Percentiles rank a stretch among this genome's conserved stretches.
Evolutionary conservation across 208 protist genomes (phyloP).

Genomic region (Trichomonas tenax): DNA sequence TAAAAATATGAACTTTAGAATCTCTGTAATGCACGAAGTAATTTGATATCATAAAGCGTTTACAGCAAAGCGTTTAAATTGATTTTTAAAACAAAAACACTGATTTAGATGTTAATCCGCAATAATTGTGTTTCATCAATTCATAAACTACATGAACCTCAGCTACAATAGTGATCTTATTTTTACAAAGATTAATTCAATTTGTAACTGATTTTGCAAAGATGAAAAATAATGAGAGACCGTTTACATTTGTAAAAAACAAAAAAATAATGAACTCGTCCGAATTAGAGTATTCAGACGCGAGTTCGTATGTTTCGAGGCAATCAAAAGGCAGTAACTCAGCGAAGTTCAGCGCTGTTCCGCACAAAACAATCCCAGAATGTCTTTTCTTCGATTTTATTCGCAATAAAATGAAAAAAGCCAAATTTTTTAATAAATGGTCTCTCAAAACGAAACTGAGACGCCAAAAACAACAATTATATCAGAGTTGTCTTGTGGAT

Average conservation of each 20-base stretch:
- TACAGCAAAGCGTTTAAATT: no score
- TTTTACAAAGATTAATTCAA: no score
- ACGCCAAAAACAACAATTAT: not conserved
- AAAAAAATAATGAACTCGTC: not conserved
- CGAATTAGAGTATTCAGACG: not conserved
- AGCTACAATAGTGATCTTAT: no score
- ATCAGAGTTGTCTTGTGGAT: not conserved
- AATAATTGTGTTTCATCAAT: no score
- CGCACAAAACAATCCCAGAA: not conserved
- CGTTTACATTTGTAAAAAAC: not conserved
- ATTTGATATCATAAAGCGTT: no score
- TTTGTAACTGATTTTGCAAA: no score
- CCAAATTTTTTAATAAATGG: not conserved
- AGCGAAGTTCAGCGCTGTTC: not conserved
- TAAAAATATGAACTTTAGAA: no score
- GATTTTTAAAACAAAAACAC: no score
- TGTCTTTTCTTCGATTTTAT: not conserved
- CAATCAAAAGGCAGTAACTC: not conserved
- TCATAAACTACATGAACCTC: no score
- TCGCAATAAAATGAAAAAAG: not conserved
- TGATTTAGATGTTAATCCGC: no score
- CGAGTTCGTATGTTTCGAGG: not conserved
- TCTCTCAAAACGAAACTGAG: not conserved
- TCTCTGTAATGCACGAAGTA: no score
- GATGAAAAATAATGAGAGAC: not conserved